Percentiles rank a stretch among this genome's conserved stretches.
Conservation (phyloP, 2,329 filamentous ascomycete species). For the Exophiala spinifera region DNA sequence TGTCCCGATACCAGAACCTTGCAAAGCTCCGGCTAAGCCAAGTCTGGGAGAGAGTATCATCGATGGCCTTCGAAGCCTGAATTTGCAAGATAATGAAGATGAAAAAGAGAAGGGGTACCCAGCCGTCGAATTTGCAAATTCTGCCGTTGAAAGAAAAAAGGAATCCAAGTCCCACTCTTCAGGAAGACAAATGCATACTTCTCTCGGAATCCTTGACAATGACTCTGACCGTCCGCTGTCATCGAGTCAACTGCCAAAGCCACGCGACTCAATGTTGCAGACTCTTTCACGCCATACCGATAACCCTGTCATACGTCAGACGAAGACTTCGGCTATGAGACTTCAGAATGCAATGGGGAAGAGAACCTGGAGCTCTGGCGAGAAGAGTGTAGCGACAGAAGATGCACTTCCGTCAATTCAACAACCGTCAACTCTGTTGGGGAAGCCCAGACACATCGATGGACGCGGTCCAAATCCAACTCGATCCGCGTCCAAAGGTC, state of each 20-base stretch:
- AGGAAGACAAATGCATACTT: too few relatives aligned
- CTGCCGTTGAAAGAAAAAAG: background rate
- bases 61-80: constrained; percentile 24
- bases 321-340: constrained; percentile 20
- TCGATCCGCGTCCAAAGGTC: constrained; percentile 17
- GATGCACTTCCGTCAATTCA: constrained; percentile 3
- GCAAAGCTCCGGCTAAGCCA: constrained; percentile 11
- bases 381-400: constrained; percentile 3
- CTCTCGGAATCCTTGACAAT: background rate
- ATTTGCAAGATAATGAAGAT: constrained; percentile 15
- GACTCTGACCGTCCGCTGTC: constrained; percentile 11
- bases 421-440: constrained; percentile 8
- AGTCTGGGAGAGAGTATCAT: constrained; percentile 26
- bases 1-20: background rate
- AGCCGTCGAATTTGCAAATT: background rate
- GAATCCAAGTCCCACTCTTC: background rate
- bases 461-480: constrained; percentile 6
- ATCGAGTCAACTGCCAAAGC: constrained; percentile 21
- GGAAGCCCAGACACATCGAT: background rate
- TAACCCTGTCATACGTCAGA: constrained; percentile 12
- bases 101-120: background rate
- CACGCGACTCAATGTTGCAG: constrained; percentile 21
- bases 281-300: constrained; percentile 18
- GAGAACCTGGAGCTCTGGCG: constrained; percentile 7
- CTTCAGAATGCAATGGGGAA: constrained; percentile 14